Percentiles rank a stretch among this genome's conserved stretches.
These are phyloP conservation scores for Hygrocybe punicea DNA, from an alignment of 768 basidiomycete species.

Conservation along the genomic window DNA sequence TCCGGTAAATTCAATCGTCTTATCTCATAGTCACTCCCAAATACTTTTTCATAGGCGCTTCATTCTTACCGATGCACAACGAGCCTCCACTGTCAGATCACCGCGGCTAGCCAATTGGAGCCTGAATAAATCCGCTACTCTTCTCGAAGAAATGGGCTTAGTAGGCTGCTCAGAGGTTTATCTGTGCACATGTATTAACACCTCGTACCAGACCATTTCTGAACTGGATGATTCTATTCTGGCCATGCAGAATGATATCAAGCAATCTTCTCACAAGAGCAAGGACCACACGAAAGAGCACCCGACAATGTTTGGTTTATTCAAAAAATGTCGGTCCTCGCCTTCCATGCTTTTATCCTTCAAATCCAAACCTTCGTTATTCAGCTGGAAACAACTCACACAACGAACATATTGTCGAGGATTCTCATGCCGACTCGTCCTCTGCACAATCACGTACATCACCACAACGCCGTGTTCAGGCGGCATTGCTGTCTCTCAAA, in stretches of 20 bases:
- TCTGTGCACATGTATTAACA: background rate
- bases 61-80: constrained; percentile 49
- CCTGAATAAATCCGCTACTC: constrained; percentile 46
- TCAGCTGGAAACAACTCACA: background rate
- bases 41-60: constrained; percentile 51
- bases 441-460: constrained; percentile 8
- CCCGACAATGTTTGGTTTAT: constrained; percentile 46
- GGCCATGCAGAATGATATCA: constrained; percentile 42
- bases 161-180: constrained; percentile 38
- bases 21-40: constrained; percentile 15
- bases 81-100: constrained; percentile 41
- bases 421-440: constrained; percentile 6
- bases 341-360: background rate
- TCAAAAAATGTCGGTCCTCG: constrained; percentile 52
- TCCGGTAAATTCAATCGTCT: constrained; percentile 49
- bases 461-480: constrained; percentile 44
- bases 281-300: constrained; percentile 39
- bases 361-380: background rate
- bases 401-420: constrained; percentile 5
- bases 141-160: constrained; percentile 64
- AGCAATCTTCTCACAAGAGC: constrained; percentile 39
- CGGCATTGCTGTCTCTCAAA: constrained; percentile 53
- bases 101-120: constrained; percentile 44
- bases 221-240: constrained; percentile 56
- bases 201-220: constrained; percentile 47